Evolutionary conservation across 108 stramenopile species (phyloP), one percentile per base, ranked within the genome.

Genomic region (Cyclotella kingstonii): DNA sequence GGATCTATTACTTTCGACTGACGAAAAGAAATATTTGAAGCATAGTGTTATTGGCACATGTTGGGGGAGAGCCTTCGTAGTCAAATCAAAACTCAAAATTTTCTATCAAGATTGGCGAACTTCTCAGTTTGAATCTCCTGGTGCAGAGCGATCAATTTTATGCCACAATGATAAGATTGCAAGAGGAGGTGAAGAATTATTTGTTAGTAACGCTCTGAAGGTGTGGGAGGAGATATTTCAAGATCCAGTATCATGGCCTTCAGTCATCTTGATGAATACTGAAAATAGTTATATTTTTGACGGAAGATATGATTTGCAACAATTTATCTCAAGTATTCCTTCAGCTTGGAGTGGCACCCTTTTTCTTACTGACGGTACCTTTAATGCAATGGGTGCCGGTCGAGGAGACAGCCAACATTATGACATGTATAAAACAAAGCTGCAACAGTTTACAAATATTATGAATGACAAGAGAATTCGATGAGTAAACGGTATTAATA

Each of bases 91-190:
- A 33, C 27, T 72, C 12, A 36, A 63, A 39, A 30, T 72, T 15
- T 19, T 72, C 7, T 72, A 72, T 17, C 70, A 72, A 48, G 70
- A 72, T 40, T 72, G 62, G 45, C 27, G 70, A 51, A 33, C 43
- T 5, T 12, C 33, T 14, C 21, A 49, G 2, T 72, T 72, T 34
- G 52, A 63, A 44, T 18, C 38, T 25, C 22, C 7, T 5, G 49
- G 31, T 15, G 25, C 43, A 23, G 29, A 43, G 23, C 31, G 28
- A 4, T 43, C 36, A 33, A 27, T 57, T 11, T 34, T 63, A 26
- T 72, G 70, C 26, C 62, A 72, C 22, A 57, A 72, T 36, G 70
- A 69, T 30, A 59, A 60, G 50, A 36, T 69, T n/a, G 68, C 42
- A 10, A 60, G 47, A 35, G 22, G 44, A 17, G 31, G 34, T 14